These are phyloP conservation scores for Penicillium coprophilum DNA, from an alignment of 495 filamentous ascomycete species.

Conservation along the genomic window DNA sequence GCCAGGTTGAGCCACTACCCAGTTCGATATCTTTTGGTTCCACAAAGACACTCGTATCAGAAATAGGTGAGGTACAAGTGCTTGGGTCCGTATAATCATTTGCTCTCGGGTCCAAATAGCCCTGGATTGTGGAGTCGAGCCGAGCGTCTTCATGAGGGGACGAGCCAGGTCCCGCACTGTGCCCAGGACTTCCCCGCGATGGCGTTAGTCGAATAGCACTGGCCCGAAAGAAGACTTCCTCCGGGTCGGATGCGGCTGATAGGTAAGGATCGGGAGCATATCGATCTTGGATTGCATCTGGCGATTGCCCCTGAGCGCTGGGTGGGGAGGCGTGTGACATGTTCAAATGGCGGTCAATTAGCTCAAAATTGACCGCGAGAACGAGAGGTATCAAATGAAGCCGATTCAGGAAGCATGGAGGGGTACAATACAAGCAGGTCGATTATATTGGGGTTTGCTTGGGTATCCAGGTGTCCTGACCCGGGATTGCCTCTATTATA, in stretches of 20 bases:
- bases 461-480: not conserved
- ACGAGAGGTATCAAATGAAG: not conserved
- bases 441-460: not conserved
- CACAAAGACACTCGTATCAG: constrained; percentile 13
- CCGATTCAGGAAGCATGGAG: not conserved
- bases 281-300: constrained; percentile 22
- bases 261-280: constrained; percentile 40
- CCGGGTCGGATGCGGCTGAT: constrained; percentile 40
- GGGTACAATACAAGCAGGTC: not conserved
- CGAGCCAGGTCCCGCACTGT: constrained; percentile 7
- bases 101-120: constrained; percentile 16
- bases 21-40: constrained; percentile 25
- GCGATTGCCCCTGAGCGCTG: constrained; percentile 21
- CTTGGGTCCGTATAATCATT: constrained; percentile 14
- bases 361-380: not conserved
- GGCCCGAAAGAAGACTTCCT: constrained; percentile 40
- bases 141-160: constrained; percentile 19
- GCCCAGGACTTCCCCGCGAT: constrained; percentile 21
- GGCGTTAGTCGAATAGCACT: constrained; percentile 39
- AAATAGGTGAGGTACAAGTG: constrained; percentile 15
- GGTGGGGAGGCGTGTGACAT: constrained; percentile 29
- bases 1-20: constrained; percentile 12
- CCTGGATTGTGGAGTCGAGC: constrained; percentile 18
- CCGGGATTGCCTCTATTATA: no score
- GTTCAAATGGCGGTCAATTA: constrained; percentile 10